Evolutionary conservation across 2,329 filamentous ascomycete genomes (phyloP).

Genomic region (Aspergillus vadensis): DNA sequence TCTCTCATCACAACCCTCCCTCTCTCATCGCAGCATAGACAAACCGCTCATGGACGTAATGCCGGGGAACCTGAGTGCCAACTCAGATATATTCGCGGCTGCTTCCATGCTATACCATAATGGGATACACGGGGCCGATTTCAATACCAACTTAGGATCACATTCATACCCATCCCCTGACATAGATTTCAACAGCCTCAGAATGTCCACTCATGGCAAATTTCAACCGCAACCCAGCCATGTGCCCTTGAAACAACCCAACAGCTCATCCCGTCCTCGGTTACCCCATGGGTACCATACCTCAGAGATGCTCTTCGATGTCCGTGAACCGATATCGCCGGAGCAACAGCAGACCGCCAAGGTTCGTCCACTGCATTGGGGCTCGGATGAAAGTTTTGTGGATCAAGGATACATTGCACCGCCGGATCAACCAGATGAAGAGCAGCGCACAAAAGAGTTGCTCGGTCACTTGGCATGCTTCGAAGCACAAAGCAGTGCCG

Average conservation of each 20-base stretch:
- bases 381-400: conserved; percentile 68
- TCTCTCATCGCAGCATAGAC: conserved; percentile 28
- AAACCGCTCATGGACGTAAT: conserved; percentile 30
- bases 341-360: conserved; percentile 44
- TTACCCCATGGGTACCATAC: conserved; percentile 39
- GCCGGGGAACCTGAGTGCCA: conserved; percentile 29
- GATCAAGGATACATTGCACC: conserved; percentile 62
- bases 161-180: conserved; percentile 31
- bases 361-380: conserved; percentile 60
- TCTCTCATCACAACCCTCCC: conserved; percentile 59
- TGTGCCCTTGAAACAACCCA: conserved; percentile 16
- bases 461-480: conserved; percentile 61
- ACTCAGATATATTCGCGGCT: conserved; percentile 59
- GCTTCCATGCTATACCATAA: conserved; percentile 52
- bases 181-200: conserved; percentile 22
- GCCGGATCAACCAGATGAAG: conserved; percentile 59
- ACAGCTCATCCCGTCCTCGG: conserved; percentile 21
- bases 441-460: conserved; percentile 58
- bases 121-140: conserved; percentile 33
- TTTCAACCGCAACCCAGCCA: conserved; percentile 19
- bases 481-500: conserved; percentile 58
- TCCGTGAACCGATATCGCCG: conserved; percentile 35
- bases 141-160: conserved; percentile 32
- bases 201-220: conserved; percentile 23
- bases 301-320: conserved; percentile 42